Base-by-base conservation (phyloP, 257 asterid genomes). In the Nicotiana paniculata region DNA sequence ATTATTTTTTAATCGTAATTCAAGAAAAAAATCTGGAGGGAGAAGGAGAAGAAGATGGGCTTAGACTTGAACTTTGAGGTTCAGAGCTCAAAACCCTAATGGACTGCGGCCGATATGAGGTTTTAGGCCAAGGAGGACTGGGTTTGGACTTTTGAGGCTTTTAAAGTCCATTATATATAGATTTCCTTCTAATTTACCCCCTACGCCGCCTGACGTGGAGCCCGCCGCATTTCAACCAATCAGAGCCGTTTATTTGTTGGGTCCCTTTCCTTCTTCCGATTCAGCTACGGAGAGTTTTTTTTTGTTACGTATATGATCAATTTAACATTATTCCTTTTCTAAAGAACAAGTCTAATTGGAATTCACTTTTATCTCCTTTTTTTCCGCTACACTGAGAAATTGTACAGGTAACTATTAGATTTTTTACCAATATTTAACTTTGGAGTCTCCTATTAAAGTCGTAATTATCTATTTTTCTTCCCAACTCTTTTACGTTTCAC, bases 41-140 rank as follows among this genome's bases (percentile, higher is more conserved):
- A 75, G 85, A 64, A 62, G 24, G 78, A 63, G 69, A 13, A 46
- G 48, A 54, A 15, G 86, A 76, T 86, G 89, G 89, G 87, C 84
- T 82, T 86, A 78, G 81, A 77, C 17, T 48, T 13, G 48, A 18
- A 54, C 3, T 28, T 66, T 8, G 10, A 35, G 55, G 80, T 24
- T 58, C 37, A 54, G 33, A 78, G 59, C 80, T 83, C 72, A 84
- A 84, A 82, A 86, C 89, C 86, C 83, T 81, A 84, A 54, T 84
- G 89, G 87, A 79, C 87, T 75, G 81, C 21, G 48, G 77, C 75
- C 59, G 84, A 75, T 72, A 13, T 28, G 35, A 24, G 64, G 33
- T 16, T 81, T 81, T 0, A 80, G 77, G 86, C 83, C 84, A 55
- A 10, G 3, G 79, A 70, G 6, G 21, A 74, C 16, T 48, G 26